Percentiles rank a stretch among this genome's conserved stretches.
Conservation (phyloP, 2,329 filamentous ascomycete genomes). For the Clonostachys rosea region DNA sequence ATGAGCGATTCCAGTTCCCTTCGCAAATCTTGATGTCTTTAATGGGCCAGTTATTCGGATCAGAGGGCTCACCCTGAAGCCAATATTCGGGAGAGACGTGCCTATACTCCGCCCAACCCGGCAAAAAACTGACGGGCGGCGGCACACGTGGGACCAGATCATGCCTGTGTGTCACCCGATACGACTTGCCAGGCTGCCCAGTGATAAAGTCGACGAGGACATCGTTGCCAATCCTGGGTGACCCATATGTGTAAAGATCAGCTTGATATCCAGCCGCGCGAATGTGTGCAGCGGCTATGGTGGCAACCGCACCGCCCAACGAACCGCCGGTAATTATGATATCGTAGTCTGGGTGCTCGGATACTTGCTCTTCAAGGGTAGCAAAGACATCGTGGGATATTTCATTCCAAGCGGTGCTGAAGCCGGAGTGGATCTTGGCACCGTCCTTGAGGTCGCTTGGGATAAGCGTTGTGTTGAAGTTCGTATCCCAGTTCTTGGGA, state of each 20-base stretch:
- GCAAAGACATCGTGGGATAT: slow-evolving; percentile 33
- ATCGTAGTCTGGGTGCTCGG: slow-evolving; percentile 42
- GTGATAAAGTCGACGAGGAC: slow-evolving; percentile 49
- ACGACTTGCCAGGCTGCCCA: slow-evolving; percentile 44
- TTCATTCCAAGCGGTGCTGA: slow-evolving; percentile 52
- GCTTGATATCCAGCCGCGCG: slow-evolving; percentile 35
- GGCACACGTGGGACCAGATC: slow-evolving; percentile 68
- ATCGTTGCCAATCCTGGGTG: slow-evolving; percentile 61
- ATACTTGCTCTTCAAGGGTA: slow-evolving; percentile 36
- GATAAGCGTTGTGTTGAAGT: slow-evolving; percentile 27
- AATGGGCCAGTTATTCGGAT: slow-evolving; percentile 26
- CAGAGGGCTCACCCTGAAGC: slow-evolving; percentile 28
- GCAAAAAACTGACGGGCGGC: slow-evolving; percentile 18
- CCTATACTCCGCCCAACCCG: slow-evolving; percentile 49
- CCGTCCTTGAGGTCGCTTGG: slow-evolving; percentile 22
- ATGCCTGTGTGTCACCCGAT: slow-evolving; percentile 60
- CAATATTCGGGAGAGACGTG: slow-evolving; percentile 70
- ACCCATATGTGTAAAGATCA: slow-evolving; percentile 63
- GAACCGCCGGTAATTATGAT: slow-evolving; percentile 65
- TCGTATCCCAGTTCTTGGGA: slow-evolving; percentile 56
- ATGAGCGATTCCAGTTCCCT: slow-evolving; percentile 36
- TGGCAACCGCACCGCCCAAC: slow-evolving; percentile 61
- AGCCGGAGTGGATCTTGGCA: slow-evolving; percentile 54
- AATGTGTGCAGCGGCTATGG: slow-evolving; percentile 52
- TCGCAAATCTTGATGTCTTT: slow-evolving; percentile 38